A percentile compares a stretch with the other conserved stretches of the same genome.
Evolutionary conservation across 306 rosid genomes (phyloP).

Genomic region (Dryas alaskensis): DNA sequence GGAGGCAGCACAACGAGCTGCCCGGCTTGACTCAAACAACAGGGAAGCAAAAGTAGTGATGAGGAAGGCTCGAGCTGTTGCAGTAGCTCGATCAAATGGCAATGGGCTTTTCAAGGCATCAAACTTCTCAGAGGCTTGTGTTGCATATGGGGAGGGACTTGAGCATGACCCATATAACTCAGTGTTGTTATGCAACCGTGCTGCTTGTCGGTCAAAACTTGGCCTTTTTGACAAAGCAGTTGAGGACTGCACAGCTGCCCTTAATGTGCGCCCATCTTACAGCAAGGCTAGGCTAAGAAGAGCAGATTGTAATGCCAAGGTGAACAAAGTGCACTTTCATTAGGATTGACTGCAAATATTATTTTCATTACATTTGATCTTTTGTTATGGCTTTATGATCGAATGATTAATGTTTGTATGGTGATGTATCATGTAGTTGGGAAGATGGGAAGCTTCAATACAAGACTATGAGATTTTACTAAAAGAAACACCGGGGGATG

Average conservation of each 20-base stretch:
- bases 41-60: constrained; percentile 45
- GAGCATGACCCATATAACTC: constrained; percentile 66
- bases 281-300: constrained; percentile 77
- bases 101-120: constrained; percentile 69
- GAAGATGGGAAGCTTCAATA: constrained; percentile 70
- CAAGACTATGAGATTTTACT: constrained; percentile 66
- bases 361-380: too few relatives aligned
- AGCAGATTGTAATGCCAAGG: constrained; percentile 87
- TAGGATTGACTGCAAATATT: background rate
- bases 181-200: constrained; percentile 72
- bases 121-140: constrained; percentile 66
- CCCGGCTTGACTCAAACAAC: constrained; percentile 59
- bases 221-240: constrained; percentile 61
- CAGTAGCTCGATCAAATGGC: constrained; percentile 63
- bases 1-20: constrained; percentile 57
- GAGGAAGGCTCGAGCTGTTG: constrained; percentile 47
- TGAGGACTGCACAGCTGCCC: constrained; percentile 70
- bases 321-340: constrained; percentile 11
- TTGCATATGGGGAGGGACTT: constrained; percentile 75
- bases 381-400: background rate
- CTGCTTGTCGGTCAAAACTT: constrained; percentile 69
- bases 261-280: constrained; percentile 66
- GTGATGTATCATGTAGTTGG: constrained; percentile 45
- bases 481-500: constrained; percentile 49
- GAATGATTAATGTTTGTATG: background rate